Base-by-base conservation (phyloP, 257 asterid species). In the Ajuga chamaepitys region DNA sequence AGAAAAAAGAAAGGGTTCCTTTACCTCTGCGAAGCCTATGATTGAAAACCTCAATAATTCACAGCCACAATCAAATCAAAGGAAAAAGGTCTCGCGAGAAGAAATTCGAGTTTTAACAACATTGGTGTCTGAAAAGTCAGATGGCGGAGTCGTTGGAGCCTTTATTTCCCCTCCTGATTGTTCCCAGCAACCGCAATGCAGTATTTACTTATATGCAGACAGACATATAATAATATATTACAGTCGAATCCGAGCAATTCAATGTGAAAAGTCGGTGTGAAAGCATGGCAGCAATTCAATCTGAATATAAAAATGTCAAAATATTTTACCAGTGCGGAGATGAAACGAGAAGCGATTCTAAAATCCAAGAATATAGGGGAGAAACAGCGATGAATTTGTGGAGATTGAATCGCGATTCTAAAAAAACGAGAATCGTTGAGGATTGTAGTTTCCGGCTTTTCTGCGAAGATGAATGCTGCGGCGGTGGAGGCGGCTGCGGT, bases 81-180 rank as follows among this genome's bases (percentile, higher is more conserved):
- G 69, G 60, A 77, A 55, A 10, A 17, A 56, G 61, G 70, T 61
- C 37, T 53, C 35, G 59, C 5, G 20, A 56, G 56, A 28, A 32
- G 53, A 59, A 28, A 35, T 64, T 58, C 65, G 76, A 69, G 70
- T 54, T 59, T 64, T 58, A 25, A 63, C 76, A 77, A 68, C 64
- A 67, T 37, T 68, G 79, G 67, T 75, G 59, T 65, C 68, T 70
- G 66, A 77, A 72, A 77, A 77, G 81, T 77, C 81, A 58, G 81
- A 72, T 18, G 75, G 46, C 12, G 66, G 62, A 74, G 76, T 70
- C 75, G 68, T 72, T 66, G 72, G 66, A 64, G 63, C 41, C 28
- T 54, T 65, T 44, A 9, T 34, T 59, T 57, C 22, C 1, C 34
- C 41, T 26, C 48, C 12, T 22, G 3, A 25, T 58, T 57, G 16